Base-by-base conservation (phyloP, 2,329 filamentous ascomycete species). In the Nemania serpens region DNA sequence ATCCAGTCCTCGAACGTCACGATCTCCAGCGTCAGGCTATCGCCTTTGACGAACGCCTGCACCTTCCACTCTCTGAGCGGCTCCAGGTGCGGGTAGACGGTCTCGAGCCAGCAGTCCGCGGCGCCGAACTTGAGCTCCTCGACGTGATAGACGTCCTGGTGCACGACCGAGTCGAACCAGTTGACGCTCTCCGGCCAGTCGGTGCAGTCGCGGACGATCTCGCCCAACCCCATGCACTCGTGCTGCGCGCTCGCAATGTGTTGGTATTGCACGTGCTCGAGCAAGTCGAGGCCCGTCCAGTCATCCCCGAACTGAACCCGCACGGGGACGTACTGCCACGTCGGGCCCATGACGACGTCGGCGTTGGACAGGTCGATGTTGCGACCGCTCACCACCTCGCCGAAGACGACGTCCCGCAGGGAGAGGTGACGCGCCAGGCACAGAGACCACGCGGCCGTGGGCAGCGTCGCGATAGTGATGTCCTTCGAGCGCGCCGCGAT, bases 401-500 rank as follows among this genome's bases (percentile, higher is more conserved):
- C 87, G 63, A 90, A 90, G 9, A 86, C 80, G 39, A 90, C 83
- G 68, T 90, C 87, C 1, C 77, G 77, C 15, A 77, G 72, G 1
- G 72, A 71, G 0, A 84, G 78, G 11, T 83, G 80, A 4, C 81
- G 82, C 1, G 87, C 83, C 1, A 90, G 81, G 17, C 83, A 83
- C 7, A 89, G 72, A 0, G 86, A 84, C 87, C 87, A 90, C 0
- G 86, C 86, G 0, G 87, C 86, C 0, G 87, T 88, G n/a, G 87
- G 86, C 0, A 90, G 76, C 0, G 85, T 88, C 1, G 87, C 86
- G 11, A 84, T 78, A 1, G 87, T 89, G 58, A 88, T 81, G 61
- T 86, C 84, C 50, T 77, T 79, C 12, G 78, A 76, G 1, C 82
- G 78, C 0, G 78, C 66, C 61, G 81, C 73, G 69, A 85, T 77